Base-by-base conservation (phyloP, 768 basidiomycete genomes). In the Cystofilobasidium macerans region DNA sequence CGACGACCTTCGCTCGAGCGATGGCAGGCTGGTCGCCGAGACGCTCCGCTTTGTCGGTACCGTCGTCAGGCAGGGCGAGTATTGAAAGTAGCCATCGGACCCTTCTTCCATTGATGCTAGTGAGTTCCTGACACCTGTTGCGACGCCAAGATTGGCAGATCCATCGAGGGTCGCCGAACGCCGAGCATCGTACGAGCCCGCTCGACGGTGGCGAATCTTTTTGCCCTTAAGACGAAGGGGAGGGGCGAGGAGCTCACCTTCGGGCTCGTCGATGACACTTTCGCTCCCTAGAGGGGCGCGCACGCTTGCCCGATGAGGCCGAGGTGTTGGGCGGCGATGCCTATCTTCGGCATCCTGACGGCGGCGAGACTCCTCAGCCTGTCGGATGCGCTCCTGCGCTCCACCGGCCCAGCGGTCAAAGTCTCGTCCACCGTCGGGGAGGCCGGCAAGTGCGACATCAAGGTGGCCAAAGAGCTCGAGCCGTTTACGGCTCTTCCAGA, bases 401-500 rank as follows among this genome's bases (percentile, higher is more conserved):
- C 64, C 64, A 5, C 64, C 64, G 14, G 32, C 54, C 64, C 64
- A 65, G 8, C 54, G 40, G 33, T 59, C 57, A 20, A 58, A 65
- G 26, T 22, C 43, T 2, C 26, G 28, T 8, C 64, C 57, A 22
- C 47, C 45, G n/a, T 43, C 42, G 1, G 64, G 64, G 16, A 65
- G 57, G n/a, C 64, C 64, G 0, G 22, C 1, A 32, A 59, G 32
- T 3, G 64, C 64, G n/a, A 59, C 32, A 16, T 32, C 33, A 3
- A 56, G 7, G 24, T 48, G 54, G 0, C 57, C 57, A 22, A 43
- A 42, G 2, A 65, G 64, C 30, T 65, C 64, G 47, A 65, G 64
- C 13, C 64, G 57, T 26, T 57, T 56, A n/a, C 64, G 57, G 16
- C 56, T 32, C 35, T 65, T 58, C 64, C 64, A 65, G 43, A 65